Conservation (phyloP, 306 rosid species). For the Vicia sativa region DNA sequence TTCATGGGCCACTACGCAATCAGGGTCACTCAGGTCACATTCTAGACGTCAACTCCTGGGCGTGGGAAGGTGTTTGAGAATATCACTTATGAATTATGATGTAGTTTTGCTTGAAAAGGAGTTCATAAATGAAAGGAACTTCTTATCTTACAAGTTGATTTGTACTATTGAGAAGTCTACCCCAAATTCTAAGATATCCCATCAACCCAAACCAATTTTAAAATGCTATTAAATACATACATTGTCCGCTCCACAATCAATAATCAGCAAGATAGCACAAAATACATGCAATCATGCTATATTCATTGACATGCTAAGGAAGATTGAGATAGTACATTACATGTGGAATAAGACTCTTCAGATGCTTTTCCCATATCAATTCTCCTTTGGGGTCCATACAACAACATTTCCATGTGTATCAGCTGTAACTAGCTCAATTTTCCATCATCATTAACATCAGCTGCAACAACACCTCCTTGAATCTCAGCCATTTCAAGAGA, state of each 20-base stretch:
- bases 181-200: slow-evolving; percentile 13
- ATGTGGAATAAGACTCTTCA: slow-evolving; percentile 95
- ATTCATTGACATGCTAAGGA: slow-evolving; percentile 30
- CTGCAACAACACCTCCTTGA: slow-evolving; percentile 87
- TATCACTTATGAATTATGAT: background rate
- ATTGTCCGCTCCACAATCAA: background rate
- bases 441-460: slow-evolving; percentile 97
- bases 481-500: slow-evolving; percentile 98
- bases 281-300: slow-evolving; percentile 11
- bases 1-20: background rate
- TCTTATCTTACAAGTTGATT: background rate
- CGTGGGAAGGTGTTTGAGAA: background rate
- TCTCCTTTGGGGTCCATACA: slow-evolving; percentile 92
- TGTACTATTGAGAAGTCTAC: background rate
- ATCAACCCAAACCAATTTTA: slow-evolving; percentile 27
- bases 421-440: slow-evolving; percentile 87
- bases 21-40: background rate
- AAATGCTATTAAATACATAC: slow-evolving; percentile 17
- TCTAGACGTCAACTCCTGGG: background rate
- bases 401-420: slow-evolving; percentile 97
- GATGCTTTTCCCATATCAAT: slow-evolving; percentile 83
- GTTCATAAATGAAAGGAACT: background rate
- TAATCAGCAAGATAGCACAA: background rate
- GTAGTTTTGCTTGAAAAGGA: background rate
- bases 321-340: slow-evolving; percentile 44